Evolutionary conservation across 139 green algal species (phyloP).

Genomic region (Monoraphidium neglectum): DNA sequence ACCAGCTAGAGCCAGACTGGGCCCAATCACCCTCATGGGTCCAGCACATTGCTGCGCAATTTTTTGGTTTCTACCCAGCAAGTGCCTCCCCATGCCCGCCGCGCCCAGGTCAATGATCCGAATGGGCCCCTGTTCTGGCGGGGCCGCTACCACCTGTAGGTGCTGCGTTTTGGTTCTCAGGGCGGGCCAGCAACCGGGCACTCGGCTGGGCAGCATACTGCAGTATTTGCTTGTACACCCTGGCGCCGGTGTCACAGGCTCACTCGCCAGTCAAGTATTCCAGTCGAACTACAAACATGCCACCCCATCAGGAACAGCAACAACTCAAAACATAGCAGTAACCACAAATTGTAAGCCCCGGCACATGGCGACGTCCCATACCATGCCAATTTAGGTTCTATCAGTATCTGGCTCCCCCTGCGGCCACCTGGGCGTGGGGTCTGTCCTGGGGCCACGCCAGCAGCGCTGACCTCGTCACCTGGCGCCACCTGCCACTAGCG

Average conservation of each 20-base stretch:
- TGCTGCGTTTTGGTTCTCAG: too few relatives aligned
- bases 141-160: conserved; percentile 62
- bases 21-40: not conserved
- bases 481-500: conserved; percentile 70
- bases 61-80: not conserved
- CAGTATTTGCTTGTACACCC: too few relatives aligned
- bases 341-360: not conserved
- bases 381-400: conserved; percentile 62
- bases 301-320: not conserved
- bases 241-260: too few relatives aligned
- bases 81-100: not conserved
- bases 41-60: too few relatives aligned
- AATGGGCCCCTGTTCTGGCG: conserved; percentile 54
- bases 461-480: conserved; percentile 66
- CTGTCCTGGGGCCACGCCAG: conserved; percentile 82
- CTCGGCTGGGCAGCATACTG: too few relatives aligned
- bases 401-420: conserved; percentile 62
- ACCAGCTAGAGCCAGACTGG: not conserved
- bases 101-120: conserved; percentile 62
- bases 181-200: too few relatives aligned
- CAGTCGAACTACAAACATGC: not conserved
- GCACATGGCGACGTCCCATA: not conserved
- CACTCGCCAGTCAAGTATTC: too few relatives aligned
- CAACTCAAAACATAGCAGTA: not conserved
- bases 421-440: conserved; percentile 73